phyloP scores from a whole-genome alignment of 1,139 yeast species.

The Yamadazyma spencermartinsiae region DNA sequence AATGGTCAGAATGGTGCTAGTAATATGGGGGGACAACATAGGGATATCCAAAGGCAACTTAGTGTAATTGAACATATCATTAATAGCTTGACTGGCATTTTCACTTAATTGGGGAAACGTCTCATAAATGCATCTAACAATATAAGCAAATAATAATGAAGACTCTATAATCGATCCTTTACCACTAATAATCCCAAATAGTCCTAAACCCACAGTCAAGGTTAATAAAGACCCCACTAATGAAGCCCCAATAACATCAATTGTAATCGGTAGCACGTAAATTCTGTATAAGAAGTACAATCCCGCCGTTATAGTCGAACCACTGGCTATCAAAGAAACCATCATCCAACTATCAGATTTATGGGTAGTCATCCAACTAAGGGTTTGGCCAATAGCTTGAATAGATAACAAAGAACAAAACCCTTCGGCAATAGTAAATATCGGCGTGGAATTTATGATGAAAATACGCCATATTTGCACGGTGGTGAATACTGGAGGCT shows the following conservation, averaged over 20 bases:
- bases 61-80: slow-evolving; percentile 40
- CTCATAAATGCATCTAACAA: slow-evolving; percentile 89
- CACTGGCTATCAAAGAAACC: slow-evolving; percentile 69
- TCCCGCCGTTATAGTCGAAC: slow-evolving; percentile 73
- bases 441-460: slow-evolving; percentile 78
- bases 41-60: slow-evolving; percentile 39
- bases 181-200: slow-evolving; percentile 81
- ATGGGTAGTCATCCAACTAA: slow-evolving; percentile 67
- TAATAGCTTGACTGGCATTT: slow-evolving; percentile 43
- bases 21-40: slow-evolving; percentile 38
- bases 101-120: slow-evolving; percentile 80
- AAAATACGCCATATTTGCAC: slow-evolving; percentile 61
- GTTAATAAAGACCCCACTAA: slow-evolving; percentile 84
- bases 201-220: slow-evolving; percentile 68
- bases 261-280: slow-evolving; percentile 68
- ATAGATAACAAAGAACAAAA: slow-evolving; percentile 85
- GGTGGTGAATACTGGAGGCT: slow-evolving; percentile 13
- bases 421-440: slow-evolving; percentile 88
- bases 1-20: slow-evolving; percentile 40
- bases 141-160: slow-evolving; percentile 81
- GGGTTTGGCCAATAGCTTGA: slow-evolving; percentile 86
- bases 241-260: slow-evolving; percentile 75
- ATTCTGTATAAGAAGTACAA: slow-evolving; percentile 80
- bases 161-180: slow-evolving; percentile 89
- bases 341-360: slow-evolving; percentile 82